Base-by-base conservation (phyloP, 306 rosid genomes). In the Sindora glabra region DNA sequence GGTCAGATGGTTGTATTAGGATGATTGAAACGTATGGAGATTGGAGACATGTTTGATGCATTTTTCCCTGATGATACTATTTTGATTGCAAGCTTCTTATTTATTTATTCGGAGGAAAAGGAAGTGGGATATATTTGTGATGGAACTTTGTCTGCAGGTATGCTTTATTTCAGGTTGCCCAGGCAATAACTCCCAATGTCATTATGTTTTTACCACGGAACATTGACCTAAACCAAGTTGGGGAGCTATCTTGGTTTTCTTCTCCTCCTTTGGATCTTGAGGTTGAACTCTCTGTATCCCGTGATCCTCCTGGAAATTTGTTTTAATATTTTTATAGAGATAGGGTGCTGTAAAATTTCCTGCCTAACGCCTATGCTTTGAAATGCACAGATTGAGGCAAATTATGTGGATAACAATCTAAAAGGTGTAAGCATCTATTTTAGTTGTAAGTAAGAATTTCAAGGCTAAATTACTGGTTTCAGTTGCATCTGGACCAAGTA, bases 251-350 rank as follows among this genome's bases (percentile, higher is more conserved):
- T 48, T 68, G 79, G 79, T 17, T 74, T 30, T 74, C 74, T 39
- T 55, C 71, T 74, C 79, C 79, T 41, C 79, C 79, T 21, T 17
- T 74, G 32, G 46, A 48, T 19, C 41, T 68, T 56, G 79, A 74
- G 74, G 74, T 74, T 25, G 8, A 49, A 27, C 17, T 1, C 12
- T 62, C 6, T 27, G 8, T 17, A 67, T 46, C 8, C 24, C 16
- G 13, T 25, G 19, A 33, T 34, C n/a, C 64, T 46, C 23, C 8
- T 10, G 25, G 8, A 38, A 32, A 13, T 18, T 16, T 49, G 30
- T 15, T 50, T 17, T 25, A 10, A 39, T 56, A 10, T 16, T 62
- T 22, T 5, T 18, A 22, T 22, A 24, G 15, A 16, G 16, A 21
- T 4, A 36, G 25, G 48, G 18, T 14, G 56, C 8, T 59, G 36